Conservation (phyloP, 805 yeast genomes). For the Metschnikowia kofuensis region DNA sequence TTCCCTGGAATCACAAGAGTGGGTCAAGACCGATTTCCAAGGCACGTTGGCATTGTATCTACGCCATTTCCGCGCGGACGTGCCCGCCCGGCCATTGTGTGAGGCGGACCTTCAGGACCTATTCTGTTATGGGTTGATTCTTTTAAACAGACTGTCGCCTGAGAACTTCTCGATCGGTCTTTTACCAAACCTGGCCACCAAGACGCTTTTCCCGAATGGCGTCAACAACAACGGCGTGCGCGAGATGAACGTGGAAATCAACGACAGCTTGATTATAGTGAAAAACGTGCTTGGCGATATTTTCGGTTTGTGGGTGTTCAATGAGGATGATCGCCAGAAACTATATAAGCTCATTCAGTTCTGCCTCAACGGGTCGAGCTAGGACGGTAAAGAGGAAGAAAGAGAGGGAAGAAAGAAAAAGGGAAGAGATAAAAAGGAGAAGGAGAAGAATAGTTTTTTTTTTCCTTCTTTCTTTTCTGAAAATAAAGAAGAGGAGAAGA, state of each 20-base stretch:
- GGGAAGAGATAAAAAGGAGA: too few species aligned
- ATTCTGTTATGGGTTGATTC: slow-evolving; percentile 65
- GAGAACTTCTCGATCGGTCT: slow-evolving; percentile 73
- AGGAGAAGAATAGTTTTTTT: neutral
- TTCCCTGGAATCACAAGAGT: slow-evolving; percentile 53
- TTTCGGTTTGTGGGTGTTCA: slow-evolving; percentile 77
- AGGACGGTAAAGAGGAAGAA: too few species aligned
- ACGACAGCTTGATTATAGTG: slow-evolving; percentile 67
- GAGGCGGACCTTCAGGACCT: slow-evolving; percentile 35
- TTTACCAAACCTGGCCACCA: slow-evolving; percentile 50
- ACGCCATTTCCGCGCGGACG: slow-evolving; percentile 40
- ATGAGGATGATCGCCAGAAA: slow-evolving; percentile 61
- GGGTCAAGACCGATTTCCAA: slow-evolving; percentile 68
- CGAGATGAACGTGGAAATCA: slow-evolving; percentile 63
- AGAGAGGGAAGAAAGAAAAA: too few species aligned
- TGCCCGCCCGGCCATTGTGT: slow-evolving; percentile 7
- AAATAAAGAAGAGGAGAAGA: too few species aligned
- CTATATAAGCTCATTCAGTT: slow-evolving; percentile 47
- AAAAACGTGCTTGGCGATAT: slow-evolving; percentile 67
- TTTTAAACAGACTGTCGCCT: slow-evolving; percentile 65
- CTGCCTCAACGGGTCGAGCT: slow-evolving; percentile 26
- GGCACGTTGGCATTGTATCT: slow-evolving; percentile 69
- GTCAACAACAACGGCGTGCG: slow-evolving; percentile 29
- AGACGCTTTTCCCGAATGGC: slow-evolving; percentile 40
- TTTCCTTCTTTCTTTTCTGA: too few species aligned